Evolutionary conservation across 2,329 filamentous ascomycete species (phyloP).

Genomic region (Monilinia fructigena): DNA sequence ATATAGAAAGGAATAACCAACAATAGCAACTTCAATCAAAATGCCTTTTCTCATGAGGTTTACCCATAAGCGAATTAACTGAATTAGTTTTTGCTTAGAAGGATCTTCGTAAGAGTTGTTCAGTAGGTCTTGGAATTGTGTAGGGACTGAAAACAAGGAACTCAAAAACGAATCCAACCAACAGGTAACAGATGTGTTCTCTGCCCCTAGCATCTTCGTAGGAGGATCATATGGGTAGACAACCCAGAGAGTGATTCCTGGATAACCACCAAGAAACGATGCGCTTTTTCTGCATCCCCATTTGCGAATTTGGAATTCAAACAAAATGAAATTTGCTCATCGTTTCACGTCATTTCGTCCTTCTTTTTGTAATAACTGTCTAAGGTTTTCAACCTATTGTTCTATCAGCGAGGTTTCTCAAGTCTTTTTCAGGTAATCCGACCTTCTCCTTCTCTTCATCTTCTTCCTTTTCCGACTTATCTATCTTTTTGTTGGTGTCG

Average conservation of each 20-base stretch:
- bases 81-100: constrained; percentile 68
- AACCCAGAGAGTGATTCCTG: constrained; percentile 79
- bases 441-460: constrained; percentile 53
- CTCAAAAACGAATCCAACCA: constrained; percentile 90
- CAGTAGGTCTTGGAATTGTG: constrained; percentile 88
- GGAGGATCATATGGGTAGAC: constrained; percentile 72
- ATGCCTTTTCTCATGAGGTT: constrained; percentile 85
- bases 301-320: constrained; percentile 62
- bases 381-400: constrained; percentile 51
- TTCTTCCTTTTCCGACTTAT: constrained; percentile 36
- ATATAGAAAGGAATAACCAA: constrained; percentile 44
- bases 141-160: constrained; percentile 86
- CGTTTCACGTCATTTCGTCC: constrained; percentile 57
- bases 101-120: constrained; percentile 71
- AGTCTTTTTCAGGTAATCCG: neutral
- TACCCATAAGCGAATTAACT: constrained; percentile 82
- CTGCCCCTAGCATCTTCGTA: constrained; percentile 75
- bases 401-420: constrained; percentile 20
- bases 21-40: constrained; percentile 81
- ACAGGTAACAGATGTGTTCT: constrained; percentile 88
- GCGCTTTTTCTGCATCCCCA: constrained; percentile 70
- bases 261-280: constrained; percentile 73
- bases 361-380: constrained; percentile 50
- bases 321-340: constrained; percentile 62
- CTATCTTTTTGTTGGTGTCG: constrained; percentile 54